These are phyloP conservation scores for Mortierella polycephala DNA, from an alignment of 371 early-diverging fungal species.

Conservation along the genomic window DNA sequence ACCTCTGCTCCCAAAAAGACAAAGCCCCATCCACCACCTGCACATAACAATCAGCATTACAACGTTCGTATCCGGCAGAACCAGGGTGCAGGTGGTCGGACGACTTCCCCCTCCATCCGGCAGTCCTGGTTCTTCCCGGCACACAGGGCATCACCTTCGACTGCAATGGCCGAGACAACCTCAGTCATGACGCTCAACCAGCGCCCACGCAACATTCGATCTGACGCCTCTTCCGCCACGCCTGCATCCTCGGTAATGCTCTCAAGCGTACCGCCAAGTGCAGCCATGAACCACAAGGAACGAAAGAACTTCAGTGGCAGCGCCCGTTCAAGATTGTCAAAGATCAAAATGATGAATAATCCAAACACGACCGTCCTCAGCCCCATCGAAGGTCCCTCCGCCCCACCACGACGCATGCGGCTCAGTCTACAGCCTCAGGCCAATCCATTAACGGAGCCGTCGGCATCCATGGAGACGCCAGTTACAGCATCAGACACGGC, in stretches of 20 bases:
- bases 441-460: slow-evolving; percentile 7
- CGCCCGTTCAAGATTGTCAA: slow-evolving; percentile 36
- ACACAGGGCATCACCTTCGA: slow-evolving; percentile 45
- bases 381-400: slow-evolving; percentile 4
- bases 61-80: slow-evolving; percentile 42
- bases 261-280: slow-evolving; percentile 24
- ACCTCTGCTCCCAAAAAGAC: slow-evolving; percentile 2
- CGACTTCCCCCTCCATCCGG: slow-evolving; percentile 39
- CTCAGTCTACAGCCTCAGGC: slow-evolving; percentile 27
- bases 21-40: slow-evolving; percentile 36
- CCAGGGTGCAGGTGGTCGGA: slow-evolving; percentile 10
- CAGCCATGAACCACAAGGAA: slow-evolving; percentile 30
- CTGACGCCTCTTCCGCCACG: slow-evolving; percentile 17
- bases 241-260: slow-evolving; percentile 15
- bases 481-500: background rate
- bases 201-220: slow-evolving; percentile 26
- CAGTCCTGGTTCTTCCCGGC: slow-evolving; percentile 53
- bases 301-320: slow-evolving; percentile 42
- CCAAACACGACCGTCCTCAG: slow-evolving; percentile 19
- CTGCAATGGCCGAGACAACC: slow-evolving; percentile 39
- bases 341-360: slow-evolving; percentile 40
- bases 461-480: background rate
- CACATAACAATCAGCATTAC: slow-evolving; percentile 19
- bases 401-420: slow-evolving; percentile 26
- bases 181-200: slow-evolving; percentile 49